Base-by-base conservation (phyloP, 371 early-diverging fungal species). In the Mucor indicus region DNA sequence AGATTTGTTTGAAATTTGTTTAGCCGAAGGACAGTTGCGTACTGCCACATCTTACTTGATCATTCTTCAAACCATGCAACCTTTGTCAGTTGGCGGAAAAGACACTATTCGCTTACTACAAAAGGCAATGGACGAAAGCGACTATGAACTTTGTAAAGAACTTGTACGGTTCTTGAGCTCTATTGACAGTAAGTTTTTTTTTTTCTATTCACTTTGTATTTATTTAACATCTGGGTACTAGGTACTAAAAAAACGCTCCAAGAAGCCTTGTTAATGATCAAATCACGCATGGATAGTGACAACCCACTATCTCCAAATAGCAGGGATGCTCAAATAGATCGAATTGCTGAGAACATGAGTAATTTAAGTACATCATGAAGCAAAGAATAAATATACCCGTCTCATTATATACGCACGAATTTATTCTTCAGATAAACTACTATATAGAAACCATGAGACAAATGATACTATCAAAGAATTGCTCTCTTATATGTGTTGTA, bases 41-140 rank as follows among this genome's bases (percentile, higher is more conserved):
- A 89, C 92, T 5, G 95, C 95, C 0, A 90, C 92, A 0, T 88
- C 91, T 3, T 92, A 87, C 61, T 53, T 95, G 4, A 85, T 92
- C 41, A 88, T 93, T 36, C 65, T 91, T 22, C 95, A 93, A 50
- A 90, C 91, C 0, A 62, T 93, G 69, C 89, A 92, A 53, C 83
- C 92, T 0, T 23, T 77, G 13, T 55, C 71, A 9, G 76, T 87
- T 27, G 87, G 86, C 40, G 80, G 79, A 12, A 70, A 85, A 64
- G 84, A 84, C 51, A 83, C 90, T 0, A 79, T 87, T 22, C 75
- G 80, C 3, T 59, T 93, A 15, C 56, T 93, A 45, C 81, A 89
- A 44, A 85, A 74, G 48, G 83, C 90, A 0, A 76, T 92, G 46
- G 84, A 88, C 29, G 69, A 81, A 23, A 75, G 86, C 44, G 89